Evolutionary conservation across 2,329 filamentous ascomycete species (phyloP), one percentile per base, ranked within the genome.

Genomic region (Trichoderma sp.): DNA sequence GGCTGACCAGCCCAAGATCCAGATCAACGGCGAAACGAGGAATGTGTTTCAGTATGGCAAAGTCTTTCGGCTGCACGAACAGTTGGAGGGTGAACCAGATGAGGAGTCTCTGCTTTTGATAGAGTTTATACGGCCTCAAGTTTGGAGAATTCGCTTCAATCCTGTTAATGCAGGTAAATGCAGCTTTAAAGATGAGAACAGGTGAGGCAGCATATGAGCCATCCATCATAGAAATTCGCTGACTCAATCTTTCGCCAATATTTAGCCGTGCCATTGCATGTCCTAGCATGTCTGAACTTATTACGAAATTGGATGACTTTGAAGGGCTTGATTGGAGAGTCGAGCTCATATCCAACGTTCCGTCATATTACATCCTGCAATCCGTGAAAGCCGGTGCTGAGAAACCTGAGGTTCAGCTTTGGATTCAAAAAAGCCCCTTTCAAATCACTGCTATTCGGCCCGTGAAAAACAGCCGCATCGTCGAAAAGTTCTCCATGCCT

Each of bases 1-100:
- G 3, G 37, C 21, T 6, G 75, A 76, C 29, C 75, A 76, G 53
- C 33, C 55, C 35, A 62, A 21, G 19, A 62, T 71, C 19, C 19
- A 72, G 1, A 66, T 70, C 1, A 40, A 72, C 27, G 71, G 72
- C 10, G 63, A 69, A 33, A 62, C 61, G 40, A 77, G 76, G 60
- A 72, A 74, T 8, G 40, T 43, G 40, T 43, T 43, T n/a, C 16
- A n/a, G 40, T 8, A 43, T n/a, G 40, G 40, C 40, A 43, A 43
- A 43, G n/a, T 43, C 19, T 43, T 43, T n/a, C 40, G 40, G 2
- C 40, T 43, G 0, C 40, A 43, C 19, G 40, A 43, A 43, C 19
- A 19, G n/a, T 19, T 43, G 19, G 40, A 43, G 19, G 40, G 19
- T n/a, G 40, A 43, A 4, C 40, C 40, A 3, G 40, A 43, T n/a